Conservation (phyloP, 352 stramenopile species). For the Globisporangium middletonii region DNA sequence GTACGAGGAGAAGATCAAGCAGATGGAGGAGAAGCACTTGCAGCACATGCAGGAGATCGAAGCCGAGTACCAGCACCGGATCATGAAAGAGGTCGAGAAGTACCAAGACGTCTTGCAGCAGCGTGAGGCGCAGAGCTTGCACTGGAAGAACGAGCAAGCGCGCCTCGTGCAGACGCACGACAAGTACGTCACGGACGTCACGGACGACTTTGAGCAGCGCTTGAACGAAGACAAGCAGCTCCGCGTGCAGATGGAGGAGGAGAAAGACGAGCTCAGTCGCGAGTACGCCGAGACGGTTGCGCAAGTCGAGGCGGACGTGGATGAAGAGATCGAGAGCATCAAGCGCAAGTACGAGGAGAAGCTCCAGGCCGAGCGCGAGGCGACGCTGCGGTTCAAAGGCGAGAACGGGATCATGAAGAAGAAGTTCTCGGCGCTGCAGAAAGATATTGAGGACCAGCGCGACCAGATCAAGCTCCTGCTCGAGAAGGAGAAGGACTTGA, state of each 20-base stretch:
- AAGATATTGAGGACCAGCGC: slow-evolving; percentile 95
- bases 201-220: slow-evolving; percentile 88
- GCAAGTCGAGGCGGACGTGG: slow-evolving; percentile 91
- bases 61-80: slow-evolving; percentile 88
- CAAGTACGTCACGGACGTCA: slow-evolving; percentile 86
- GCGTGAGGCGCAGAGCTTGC: slow-evolving; percentile 74
- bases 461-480: slow-evolving; percentile 90
- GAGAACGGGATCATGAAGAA: slow-evolving; percentile 97
- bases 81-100: slow-evolving; percentile 91
- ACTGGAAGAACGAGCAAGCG: slow-evolving; percentile 67
- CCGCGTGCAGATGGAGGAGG: slow-evolving; percentile 77
- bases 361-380: slow-evolving; percentile 86
- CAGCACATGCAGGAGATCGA: slow-evolving; percentile 90
- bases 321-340: slow-evolving; percentile 90
- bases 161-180: slow-evolving; percentile 59
- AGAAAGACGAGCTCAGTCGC: slow-evolving; percentile 76
- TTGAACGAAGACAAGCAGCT: slow-evolving; percentile 82
- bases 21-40: slow-evolving; percentile 89
- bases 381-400: slow-evolving; percentile 91
- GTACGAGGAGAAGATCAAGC: slow-evolving; percentile 89
- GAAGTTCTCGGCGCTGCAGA: slow-evolving; percentile 91
- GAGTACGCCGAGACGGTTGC: slow-evolving; percentile 74
- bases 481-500: slow-evolving; percentile 90
- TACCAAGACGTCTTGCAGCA: slow-evolving; percentile 86
- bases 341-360: slow-evolving; percentile 90